phyloP scores from a whole-genome alignment of 164 flowering plant species.

The Echeveria elegans region DNA sequence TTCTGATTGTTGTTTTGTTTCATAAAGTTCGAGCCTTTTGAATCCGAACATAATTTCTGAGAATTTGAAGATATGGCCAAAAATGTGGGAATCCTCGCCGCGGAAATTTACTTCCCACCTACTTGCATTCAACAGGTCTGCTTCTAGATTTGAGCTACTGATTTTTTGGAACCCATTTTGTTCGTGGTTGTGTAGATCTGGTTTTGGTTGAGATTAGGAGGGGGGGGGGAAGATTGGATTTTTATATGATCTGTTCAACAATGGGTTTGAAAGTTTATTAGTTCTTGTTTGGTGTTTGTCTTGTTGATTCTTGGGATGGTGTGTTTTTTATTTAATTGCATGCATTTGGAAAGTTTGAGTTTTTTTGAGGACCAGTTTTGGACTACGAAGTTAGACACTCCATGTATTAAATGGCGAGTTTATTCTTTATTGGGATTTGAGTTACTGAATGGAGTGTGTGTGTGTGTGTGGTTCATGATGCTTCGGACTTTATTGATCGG shows the following conservation, averaged over 20 bases:
- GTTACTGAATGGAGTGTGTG: neutral
- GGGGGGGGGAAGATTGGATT: neutral
- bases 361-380: neutral
- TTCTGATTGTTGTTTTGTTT: neutral
- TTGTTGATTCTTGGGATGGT: neutral
- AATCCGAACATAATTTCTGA: neutral
- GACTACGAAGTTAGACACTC: neutral
- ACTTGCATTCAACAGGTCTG: slow-evolving; percentile 72
- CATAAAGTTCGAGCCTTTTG: slow-evolving; percentile 4
- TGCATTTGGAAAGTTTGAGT: neutral
- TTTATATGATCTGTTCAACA: neutral
- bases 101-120: slow-evolving; percentile 84
- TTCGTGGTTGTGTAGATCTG: neutral
- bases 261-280: neutral
- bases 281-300: neutral
- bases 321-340: neutral
- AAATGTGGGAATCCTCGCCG: slow-evolving; percentile 79
- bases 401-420: neutral
- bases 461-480: neutral
- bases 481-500: too few relatives aligned
- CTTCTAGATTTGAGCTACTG: neutral
- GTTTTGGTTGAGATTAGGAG: neutral
- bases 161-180: neutral
- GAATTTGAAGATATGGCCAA: slow-evolving; percentile 35
- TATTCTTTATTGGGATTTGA: neutral